Conservation (phyloP, 257 asterid species). For the Solanum corneliomulleri region DNA sequence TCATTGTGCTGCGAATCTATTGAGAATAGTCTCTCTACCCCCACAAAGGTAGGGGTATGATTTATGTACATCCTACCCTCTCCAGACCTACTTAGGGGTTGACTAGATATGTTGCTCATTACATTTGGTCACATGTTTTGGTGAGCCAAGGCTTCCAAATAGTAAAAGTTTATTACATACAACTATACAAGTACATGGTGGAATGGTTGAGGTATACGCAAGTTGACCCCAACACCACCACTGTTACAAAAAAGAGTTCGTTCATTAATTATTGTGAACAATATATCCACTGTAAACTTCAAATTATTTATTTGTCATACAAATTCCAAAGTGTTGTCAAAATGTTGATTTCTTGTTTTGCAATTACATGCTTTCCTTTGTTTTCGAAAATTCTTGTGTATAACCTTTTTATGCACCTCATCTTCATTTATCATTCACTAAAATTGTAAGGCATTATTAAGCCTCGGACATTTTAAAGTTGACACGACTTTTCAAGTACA, state of each 20-base stretch:
- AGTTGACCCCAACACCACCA: not conserved
- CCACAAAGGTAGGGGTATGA: not conserved
- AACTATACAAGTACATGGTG: not conserved
- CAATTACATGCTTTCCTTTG: not conserved
- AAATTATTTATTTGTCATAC: not conserved
- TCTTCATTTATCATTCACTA: not conserved
- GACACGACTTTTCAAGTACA: not conserved
- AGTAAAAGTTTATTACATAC: not conserved
- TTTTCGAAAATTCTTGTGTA: not conserved
- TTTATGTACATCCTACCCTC: rapidly evolving
- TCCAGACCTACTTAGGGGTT: not conserved
- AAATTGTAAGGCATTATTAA: not conserved
- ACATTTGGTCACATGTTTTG: not conserved
- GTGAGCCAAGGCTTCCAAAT: not conserved
- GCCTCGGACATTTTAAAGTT: not conserved
- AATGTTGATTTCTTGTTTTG: not conserved
- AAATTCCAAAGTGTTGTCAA: not conserved
- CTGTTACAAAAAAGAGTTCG: not conserved
- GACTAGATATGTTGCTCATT: not conserved
- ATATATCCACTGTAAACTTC: not conserved
- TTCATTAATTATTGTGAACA: not conserved
- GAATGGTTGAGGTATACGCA: not conserved
- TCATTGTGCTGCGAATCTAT: not conserved
- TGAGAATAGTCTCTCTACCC: not conserved
- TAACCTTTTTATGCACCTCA: not conserved